Evolutionary conservation across 2,329 filamentous ascomycete genomes (phyloP), one percentile per base, ranked within the genome.

Genomic region (Periglandula ipomoeae): DNA sequence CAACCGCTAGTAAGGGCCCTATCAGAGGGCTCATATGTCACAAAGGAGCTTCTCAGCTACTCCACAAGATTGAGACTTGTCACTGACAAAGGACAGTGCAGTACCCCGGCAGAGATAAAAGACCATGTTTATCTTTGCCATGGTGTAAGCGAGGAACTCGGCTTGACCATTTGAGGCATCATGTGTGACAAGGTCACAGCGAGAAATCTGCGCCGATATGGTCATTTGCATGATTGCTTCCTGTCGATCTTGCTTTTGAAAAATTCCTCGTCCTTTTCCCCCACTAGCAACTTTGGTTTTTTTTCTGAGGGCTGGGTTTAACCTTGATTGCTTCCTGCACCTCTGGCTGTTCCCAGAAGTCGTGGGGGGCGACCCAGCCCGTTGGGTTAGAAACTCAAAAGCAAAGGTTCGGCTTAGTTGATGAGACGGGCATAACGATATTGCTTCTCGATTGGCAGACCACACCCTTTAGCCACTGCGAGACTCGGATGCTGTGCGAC

Each of bases 401-500:
- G 17, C 30, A 20, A 46, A 23, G 35, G 17, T 20, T 38, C 35
- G 8, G 35, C 10, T 20, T 15, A 17, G n/a, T 19, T 13, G 19
- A 46, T 37, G 32, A 46, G 32, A 26, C 32, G 13, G 32, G 34
- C 44, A 38, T 46, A 34, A 38, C 32, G 23, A 7, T 24, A 27
- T 9, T 22, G 13, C 11, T 44, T 20, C 19, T 9, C 4, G 20
- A n/a, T 34, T 19, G 27, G 26, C 8, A 19, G 17, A 34, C 26
- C 26, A 44, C 39, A 6, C 9, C 10, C n/a, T 7, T 32, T 11
- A 22, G 27, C 27, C 42, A 44, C 42, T 20, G 42, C 20, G 7
- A 35, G 30, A 44, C 27, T 34, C 42, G 26, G 42, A 38, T 38
- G 44, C 44, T 38, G 32, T 46, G 34, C 44, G 34, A 38, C 34